Percentiles rank a stretch among this genome's conserved stretches.
Conservation (phyloP, 164 flowering plant genomes). For the Taxillus chinensis region DNA sequence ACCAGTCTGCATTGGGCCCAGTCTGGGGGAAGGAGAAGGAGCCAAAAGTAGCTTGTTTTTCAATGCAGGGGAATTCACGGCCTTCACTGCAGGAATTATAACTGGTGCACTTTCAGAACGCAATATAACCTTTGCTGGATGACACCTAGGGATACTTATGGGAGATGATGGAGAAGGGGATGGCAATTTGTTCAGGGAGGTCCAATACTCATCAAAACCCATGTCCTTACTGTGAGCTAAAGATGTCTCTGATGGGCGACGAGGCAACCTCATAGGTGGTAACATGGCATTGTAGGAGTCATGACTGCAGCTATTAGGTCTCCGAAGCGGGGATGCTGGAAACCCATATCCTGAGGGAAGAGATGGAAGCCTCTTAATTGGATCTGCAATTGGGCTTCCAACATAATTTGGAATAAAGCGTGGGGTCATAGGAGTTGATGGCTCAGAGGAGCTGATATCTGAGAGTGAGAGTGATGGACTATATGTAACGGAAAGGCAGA, state of each 20-base stretch:
- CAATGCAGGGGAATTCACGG: slow-evolving; percentile 20
- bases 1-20: slow-evolving; percentile 19
- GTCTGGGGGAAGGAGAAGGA: slow-evolving; percentile 49
- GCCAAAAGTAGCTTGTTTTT: slow-evolving; percentile 31
- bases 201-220: slow-evolving; percentile 57
- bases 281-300: slow-evolving; percentile 23
- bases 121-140: slow-evolving; percentile 31
- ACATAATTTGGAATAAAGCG: slow-evolving; percentile 80
- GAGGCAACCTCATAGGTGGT: slow-evolving; percentile 34
- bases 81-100: slow-evolving; percentile 35
- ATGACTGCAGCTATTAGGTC: slow-evolving; percentile 75
- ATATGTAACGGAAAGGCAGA: slow-evolving; percentile 67
- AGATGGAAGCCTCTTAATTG: slow-evolving; percentile 62
- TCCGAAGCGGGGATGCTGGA: too few relatives aligned
- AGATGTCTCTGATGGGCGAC: slow-evolving; percentile 33
- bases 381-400: slow-evolving; percentile 89
- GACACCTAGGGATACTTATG: slow-evolving; percentile 23
- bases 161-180: slow-evolving; percentile 81
- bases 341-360: slow-evolving; percentile 25
- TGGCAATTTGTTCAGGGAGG: slow-evolving; percentile 50
- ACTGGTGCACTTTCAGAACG: slow-evolving; percentile 83
- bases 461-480: slow-evolving; percentile 43
- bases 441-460: slow-evolving; percentile 23
- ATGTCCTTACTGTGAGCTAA: slow-evolving; percentile 26
- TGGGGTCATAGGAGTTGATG: slow-evolving; percentile 65